Base-by-base conservation (phyloP, 306 rosid genomes). In the Lupinus albus region DNA sequence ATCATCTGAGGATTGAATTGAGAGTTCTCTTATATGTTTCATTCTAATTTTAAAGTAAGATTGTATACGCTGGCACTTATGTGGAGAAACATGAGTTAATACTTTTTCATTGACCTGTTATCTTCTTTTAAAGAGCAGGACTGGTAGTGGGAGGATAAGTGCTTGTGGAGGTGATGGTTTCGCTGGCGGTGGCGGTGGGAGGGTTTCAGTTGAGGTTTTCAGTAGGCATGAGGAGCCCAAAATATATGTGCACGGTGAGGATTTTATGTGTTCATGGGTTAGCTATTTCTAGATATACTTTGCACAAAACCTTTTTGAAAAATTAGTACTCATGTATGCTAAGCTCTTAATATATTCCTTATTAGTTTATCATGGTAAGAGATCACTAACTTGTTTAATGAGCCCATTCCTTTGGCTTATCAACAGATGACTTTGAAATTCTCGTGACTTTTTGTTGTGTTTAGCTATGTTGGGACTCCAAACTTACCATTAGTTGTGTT, bases 191-290 rank as follows among this genome's bases (percentile, higher is more conserved):
- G 85, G 85, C 0, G 85, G 85, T 0, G 85, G 82, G 41, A 81
- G 85, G 61, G 79, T 81, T 63, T 77, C 85, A 32, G 85, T 81
- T 59, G 82, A 77, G 38, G 85, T 81, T 55, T 77, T 81, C 79
- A 81, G 85, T 45, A 81, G 85, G 76, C 85, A 81, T 36, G 85
- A 81, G 30, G 85, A 77, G 39, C 85, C 85, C 71, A 77, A 59
- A 69, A 77, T 81, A 63, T 77, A 64, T 51, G 82, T 81, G 16
- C 79, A 81, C 3, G 85, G 85, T 81, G 79, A 81, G 85, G 50
- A 32, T 52, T 52, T 48, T 50, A 38, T 59, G 57, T 14, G 72
- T 67, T 41, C 50, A 17, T 70, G 39, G 50, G 36, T 48, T 76
- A 50, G 46, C 57, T 61, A 41, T 54, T 61, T 71, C 25, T 33